Conservation (phyloP, 768 basidiomycete genomes). For the Suillus spraguei region DNA sequence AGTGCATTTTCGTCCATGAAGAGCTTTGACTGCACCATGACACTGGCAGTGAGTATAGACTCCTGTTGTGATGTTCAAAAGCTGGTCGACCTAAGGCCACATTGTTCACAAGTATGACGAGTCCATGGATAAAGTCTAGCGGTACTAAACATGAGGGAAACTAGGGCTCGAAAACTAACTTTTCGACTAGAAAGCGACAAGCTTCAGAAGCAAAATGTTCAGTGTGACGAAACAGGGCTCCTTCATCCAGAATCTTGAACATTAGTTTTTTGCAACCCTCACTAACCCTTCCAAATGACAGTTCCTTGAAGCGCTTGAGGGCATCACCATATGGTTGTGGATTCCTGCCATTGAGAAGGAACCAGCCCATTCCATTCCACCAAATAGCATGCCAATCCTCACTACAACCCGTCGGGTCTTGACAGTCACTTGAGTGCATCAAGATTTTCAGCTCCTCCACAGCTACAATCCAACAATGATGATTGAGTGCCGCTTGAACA, state of each 20-base stretch:
- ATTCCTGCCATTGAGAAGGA: neutral
- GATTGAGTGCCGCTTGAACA: constrained; percentile 5
- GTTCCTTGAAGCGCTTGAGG: neutral
- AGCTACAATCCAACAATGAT: constrained; percentile 13
- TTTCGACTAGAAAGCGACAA: neutral
- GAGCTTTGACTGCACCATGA: too few relatives aligned
- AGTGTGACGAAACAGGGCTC: neutral
- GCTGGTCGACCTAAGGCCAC: too few relatives aligned
- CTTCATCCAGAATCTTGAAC: neutral
- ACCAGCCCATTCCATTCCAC: constrained; percentile 17
- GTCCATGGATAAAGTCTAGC: too few relatives aligned
- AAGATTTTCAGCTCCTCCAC: constrained; percentile 10
- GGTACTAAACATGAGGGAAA: too few relatives aligned
- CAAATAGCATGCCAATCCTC: constrained; percentile 19
- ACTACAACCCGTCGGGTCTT: neutral
- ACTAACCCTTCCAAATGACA: neutral
- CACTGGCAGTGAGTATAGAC: too few relatives aligned
- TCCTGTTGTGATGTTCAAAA: too few relatives aligned
- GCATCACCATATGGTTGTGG: neutral
- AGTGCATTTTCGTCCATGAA: too few relatives aligned
- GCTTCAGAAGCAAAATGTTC: neutral
- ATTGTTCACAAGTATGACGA: too few relatives aligned
- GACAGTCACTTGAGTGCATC: constrained; percentile 8
- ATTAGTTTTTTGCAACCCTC: neutral
- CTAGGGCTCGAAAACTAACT: neutral